phyloP scores from a whole-genome alignment of 2,329 filamentous ascomycete species.

The Tolypocladium tropicale region DNA sequence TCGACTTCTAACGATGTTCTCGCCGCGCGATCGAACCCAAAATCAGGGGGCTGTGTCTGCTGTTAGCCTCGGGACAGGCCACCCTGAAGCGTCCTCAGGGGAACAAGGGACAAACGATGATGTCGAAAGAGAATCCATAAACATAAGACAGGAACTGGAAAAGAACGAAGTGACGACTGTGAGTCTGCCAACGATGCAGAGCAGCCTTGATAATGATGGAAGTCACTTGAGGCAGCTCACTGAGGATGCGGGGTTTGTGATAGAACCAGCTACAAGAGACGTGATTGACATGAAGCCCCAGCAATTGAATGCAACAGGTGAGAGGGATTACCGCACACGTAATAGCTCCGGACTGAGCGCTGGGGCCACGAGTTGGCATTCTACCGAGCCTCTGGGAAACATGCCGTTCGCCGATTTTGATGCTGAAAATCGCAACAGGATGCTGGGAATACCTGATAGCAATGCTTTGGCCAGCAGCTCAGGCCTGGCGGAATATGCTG shows the following conservation, averaged over 20 bases:
- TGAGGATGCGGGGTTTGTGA: not conserved
- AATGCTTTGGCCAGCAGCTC: not conserved
- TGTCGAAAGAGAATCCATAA: not conserved
- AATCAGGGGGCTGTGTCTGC: not conserved
- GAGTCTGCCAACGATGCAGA: not conserved
- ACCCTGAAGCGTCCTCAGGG: not conserved
- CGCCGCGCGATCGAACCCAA: not conserved
- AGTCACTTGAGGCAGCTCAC: not conserved
- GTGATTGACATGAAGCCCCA: constrained; percentile 2
- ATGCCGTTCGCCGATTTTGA: not conserved
- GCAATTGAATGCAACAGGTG: constrained; percentile 5
- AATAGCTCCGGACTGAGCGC: no score
- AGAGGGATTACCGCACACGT: no score
- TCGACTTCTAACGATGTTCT: not conserved
- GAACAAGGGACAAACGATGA: not conserved
- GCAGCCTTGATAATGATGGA: not conserved
- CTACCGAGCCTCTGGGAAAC: not conserved
- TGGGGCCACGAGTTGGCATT: not conserved
- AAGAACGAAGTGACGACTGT: no score
- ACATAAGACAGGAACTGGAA: no score
- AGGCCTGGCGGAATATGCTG: not conserved
- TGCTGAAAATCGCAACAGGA: not conserved
- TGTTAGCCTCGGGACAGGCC: not conserved
- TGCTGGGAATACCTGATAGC: not conserved
- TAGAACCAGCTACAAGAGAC: constrained; percentile 8